phyloP scores from a whole-genome alignment of 2,329 filamentous ascomycete species.

The Ascochyta clinopodiicola region DNA sequence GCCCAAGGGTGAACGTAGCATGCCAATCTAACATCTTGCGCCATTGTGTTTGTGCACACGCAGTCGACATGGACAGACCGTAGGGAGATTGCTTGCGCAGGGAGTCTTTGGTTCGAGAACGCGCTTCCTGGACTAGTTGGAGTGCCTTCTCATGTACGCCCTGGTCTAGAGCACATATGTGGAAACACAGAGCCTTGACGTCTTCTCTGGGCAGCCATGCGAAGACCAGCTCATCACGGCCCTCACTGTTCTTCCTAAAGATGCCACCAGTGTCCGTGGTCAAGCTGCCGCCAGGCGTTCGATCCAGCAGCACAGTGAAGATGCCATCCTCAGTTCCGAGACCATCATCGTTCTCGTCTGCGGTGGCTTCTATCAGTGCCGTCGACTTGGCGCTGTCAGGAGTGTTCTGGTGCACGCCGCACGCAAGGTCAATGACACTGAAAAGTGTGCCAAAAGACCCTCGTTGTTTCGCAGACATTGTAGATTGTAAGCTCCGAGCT shows the following conservation, averaged over 20 bases:
- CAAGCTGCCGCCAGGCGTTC: conserved; percentile 42
- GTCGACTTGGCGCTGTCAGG: conserved; percentile 67
- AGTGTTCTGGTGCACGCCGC: conserved; percentile 69
- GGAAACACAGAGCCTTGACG: conserved; percentile 65
- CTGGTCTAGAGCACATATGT: conserved; percentile 63
- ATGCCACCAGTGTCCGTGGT: conserved; percentile 54
- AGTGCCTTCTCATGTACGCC: conserved; percentile 63
- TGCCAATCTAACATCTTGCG: conserved; percentile 71
- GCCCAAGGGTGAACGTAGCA: conserved; percentile 72
- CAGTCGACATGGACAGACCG: conserved; percentile 30
- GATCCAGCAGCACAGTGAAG: conserved; percentile 52
- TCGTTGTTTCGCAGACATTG: conserved; percentile 65
- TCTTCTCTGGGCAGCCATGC: conserved; percentile 67
- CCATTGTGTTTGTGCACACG: conserved; percentile 62
- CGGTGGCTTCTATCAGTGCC: conserved; percentile 54
- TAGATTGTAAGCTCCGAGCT: conserved; percentile 73
- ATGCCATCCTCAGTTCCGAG: conserved; percentile 44
- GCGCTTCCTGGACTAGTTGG: conserved; percentile 64
- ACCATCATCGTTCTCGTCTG: conserved; percentile 56
- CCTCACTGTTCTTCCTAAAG: conserved; percentile 47
- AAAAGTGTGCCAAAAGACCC: conserved; percentile 71
- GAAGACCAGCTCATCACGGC: conserved; percentile 57
- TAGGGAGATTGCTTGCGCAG: conserved; percentile 27
- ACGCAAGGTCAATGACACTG: conserved; percentile 72
- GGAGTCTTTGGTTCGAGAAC: conserved; percentile 55